phyloP scores from a whole-genome alignment of 805 yeast species.

The Grigorovia yakushimaensis region DNA sequence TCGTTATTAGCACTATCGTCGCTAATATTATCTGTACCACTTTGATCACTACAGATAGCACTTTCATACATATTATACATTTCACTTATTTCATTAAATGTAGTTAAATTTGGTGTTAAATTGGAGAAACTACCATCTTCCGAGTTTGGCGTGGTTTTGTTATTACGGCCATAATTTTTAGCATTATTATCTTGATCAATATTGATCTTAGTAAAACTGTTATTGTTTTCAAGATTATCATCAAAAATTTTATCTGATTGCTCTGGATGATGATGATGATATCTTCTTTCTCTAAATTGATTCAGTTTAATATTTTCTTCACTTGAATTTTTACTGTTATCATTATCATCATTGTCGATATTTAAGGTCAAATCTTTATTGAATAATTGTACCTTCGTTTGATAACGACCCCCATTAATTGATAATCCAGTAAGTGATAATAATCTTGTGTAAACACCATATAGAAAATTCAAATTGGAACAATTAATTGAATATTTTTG shows the following conservation, averaged over 20 bases:
- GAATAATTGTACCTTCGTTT: slow-evolving; percentile 1
- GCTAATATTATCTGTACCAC: not conserved
- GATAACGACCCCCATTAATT: slow-evolving; percentile 16
- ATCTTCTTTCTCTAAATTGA: not conserved
- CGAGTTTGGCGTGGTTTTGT: not conserved
- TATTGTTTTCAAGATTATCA: not conserved
- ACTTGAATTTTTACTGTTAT: not conserved
- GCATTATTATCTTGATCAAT: not conserved
- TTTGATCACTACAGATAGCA: not conserved
- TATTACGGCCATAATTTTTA: not conserved
- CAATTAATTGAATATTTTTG: slow-evolving; percentile 11
- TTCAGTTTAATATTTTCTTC: not conserved
- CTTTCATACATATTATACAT: not conserved
- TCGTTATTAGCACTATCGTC: not conserved
- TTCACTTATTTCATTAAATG: not conserved
- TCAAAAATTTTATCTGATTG: not conserved
- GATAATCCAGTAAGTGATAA: slow-evolving; percentile 19
- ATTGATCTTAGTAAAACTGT: not conserved
- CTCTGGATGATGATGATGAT: not conserved
- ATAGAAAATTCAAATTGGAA: slow-evolving; percentile 23
- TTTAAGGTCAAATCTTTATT: not conserved
- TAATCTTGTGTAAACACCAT: slow-evolving; percentile 19
- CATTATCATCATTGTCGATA: not conserved
- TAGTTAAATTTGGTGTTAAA: not conserved
- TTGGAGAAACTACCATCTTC: not conserved